Evolutionary conservation across 495 filamentous ascomycete genomes (phyloP), one percentile per base, ranked within the genome.

Genomic region (Rostrohypoxylon terebratum): DNA sequence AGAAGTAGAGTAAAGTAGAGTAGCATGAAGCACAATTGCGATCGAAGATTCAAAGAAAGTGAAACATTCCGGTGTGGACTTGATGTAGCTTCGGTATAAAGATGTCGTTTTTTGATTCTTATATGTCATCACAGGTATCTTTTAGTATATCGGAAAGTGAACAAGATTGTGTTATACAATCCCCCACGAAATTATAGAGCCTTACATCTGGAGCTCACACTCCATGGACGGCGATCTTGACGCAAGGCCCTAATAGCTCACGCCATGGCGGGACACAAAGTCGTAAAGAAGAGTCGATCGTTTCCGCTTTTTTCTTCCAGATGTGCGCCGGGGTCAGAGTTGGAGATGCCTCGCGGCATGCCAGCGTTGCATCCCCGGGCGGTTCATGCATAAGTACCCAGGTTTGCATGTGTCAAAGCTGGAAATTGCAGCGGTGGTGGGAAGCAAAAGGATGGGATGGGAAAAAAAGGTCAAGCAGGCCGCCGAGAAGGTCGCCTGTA

Each of bases 321-420:
- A 65, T 53, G 36, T 38, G 33, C 48, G 53, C 66, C 62, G 66
- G 66, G 67, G 62, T 58, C 42, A 62, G 67, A 48, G 63, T 63
- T 60, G 63, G 62, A 63, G 59, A 59, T 34, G 36, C 33, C 58
- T 70, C 66, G 66, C 66, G 71, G 71, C 66, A 73, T 58, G 66
- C 55, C 51, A 69, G 65, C 28, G 71, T 74, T 63, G 40, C 71
- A 74, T 74, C 66, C 71, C 61, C 59, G 59, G 59, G 51, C 45
- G 54, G 70, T 73, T 73, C 66, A 73, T 69, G 71, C 71, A 73
- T 73, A 69, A 61, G 59, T 65, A 68, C 48, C 48, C 21, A 53
- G 48, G 31, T 55, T 36, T 69, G 71, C 71, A 74, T 74, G 71
- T 48, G 58, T 66, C 66, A 51, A 68, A 68, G 66, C 61, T 66